Base-by-base conservation (phyloP, 768 basidiomycete species). In the Sutorius australiensis region DNA sequence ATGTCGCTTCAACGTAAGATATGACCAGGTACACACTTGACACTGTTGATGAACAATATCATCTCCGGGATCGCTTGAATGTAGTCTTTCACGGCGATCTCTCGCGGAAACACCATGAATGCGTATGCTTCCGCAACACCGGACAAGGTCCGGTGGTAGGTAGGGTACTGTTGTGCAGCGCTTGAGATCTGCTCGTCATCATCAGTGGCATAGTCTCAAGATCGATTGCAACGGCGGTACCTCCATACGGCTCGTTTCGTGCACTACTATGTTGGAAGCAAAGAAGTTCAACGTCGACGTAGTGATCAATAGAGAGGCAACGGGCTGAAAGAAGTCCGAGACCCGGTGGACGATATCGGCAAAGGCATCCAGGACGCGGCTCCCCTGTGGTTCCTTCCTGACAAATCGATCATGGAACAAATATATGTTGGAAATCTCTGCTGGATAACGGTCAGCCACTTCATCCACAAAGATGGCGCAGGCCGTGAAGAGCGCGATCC, bases 391-490 rank as follows among this genome's bases (percentile, higher is more conserved):
- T 31, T 63, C 30, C 12, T 62, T 58, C 6, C 42, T 45, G 0
- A 70, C 33, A 41, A 76, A 41, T 16, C 24, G 40, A 2, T 24
- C 40, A 41, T 40, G 19, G 17, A 40, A 40, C 6, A 14, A 21
- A 40, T 40, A 40, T 12, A 40, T 6, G 13, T 21, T 24, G 21
- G 40, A 21, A 12, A 41, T 24, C 19, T 63, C 55, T 3, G 59
- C 56, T 13, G 56, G 48, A 42, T 70, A 67, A 16, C 57, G 50
- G 5, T 59, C 55, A 10, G 66, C 57, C 6, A 51, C 43, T 51
- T 78, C 74, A 54, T 79, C 77, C 27, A 71, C 50, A 39, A 57
- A 72, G 45, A 69, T 66, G n/a, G 63, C 44, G 38, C 19, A 39
- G 3, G 19, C 10, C 12, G 38, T 39, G 38, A 12, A 39, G 19